Conservation (phyloP, 2,329 filamentous ascomycete species). For the Whalleya microplaca region DNA sequence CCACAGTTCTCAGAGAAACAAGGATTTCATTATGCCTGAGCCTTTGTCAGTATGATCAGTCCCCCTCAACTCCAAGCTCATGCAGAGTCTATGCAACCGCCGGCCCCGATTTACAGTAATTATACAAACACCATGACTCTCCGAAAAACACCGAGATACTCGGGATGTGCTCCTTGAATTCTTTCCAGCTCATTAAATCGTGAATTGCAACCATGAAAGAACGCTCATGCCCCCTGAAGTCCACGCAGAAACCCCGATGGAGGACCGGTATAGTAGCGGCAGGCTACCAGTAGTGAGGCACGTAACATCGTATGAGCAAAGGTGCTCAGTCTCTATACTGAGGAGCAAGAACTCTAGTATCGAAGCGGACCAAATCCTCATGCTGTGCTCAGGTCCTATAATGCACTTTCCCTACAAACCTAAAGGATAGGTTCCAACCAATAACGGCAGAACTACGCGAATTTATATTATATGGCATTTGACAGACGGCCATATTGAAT, state of each 20-base stretch:
- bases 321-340: background rate
- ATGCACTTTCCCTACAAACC: background rate
- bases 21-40: background rate
- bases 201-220: constrained; percentile 11
- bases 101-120: constrained; percentile 10
- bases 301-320: background rate
- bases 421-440: background rate
- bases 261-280: background rate
- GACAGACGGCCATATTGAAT: background rate
- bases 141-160: constrained; percentile 1
- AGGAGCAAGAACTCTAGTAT: background rate
- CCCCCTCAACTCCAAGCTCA: constrained; percentile 5
- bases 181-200: background rate
- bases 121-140: constrained; percentile 9
- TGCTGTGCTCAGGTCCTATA: background rate
- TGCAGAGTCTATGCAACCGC: background rate
- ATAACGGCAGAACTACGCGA: background rate
- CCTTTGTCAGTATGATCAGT: constrained; percentile 13
- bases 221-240: background rate
- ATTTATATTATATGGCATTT: background rate
- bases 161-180: constrained; percentile 1
- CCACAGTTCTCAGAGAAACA: background rate
- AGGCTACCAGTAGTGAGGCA: background rate
- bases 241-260: background rate
- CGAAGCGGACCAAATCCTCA: background rate